Percentiles rank a stretch among this genome's conserved stretches.
Evolutionary conservation across 768 basidiomycete species (phyloP).

Genomic region (Myochromella boudieri): DNA sequence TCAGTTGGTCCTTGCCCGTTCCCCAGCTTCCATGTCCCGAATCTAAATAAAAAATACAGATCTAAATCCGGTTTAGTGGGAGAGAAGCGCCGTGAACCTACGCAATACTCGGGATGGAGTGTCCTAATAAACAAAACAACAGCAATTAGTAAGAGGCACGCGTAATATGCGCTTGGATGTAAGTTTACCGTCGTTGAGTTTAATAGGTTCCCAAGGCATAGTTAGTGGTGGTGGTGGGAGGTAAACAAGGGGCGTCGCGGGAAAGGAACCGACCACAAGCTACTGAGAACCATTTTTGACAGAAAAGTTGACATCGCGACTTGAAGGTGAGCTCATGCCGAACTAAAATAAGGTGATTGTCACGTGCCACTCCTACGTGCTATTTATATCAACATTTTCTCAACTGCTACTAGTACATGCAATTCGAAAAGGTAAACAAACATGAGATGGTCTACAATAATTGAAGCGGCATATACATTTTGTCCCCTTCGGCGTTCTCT

Average conservation of each 20-base stretch:
- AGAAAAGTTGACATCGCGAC: too few species aligned
- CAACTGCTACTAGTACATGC: too few species aligned
- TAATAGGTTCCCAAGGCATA: slow-evolving; percentile 65
- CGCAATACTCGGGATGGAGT: slow-evolving; percentile 50
- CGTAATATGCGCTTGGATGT: neutral
- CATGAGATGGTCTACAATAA: too few species aligned
- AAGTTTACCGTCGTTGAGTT: slow-evolving; percentile 56
- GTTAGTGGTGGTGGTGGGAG: slow-evolving; percentile 6
- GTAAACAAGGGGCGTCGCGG: too few species aligned
- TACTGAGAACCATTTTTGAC: too few species aligned
- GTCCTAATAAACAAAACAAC: slow-evolving; percentile 31
- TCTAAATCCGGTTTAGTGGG: neutral
- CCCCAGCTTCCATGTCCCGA: slow-evolving; percentile 67
- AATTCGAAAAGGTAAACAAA: too few species aligned
- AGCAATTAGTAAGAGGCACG: neutral
- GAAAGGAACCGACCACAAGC: too few species aligned
- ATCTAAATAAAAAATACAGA: slow-evolving; percentile 26
- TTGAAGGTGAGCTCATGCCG: too few species aligned
- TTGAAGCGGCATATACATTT: too few species aligned
- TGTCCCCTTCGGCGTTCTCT: too few species aligned
- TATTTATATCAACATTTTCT: too few species aligned
- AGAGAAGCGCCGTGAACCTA: slow-evolving; percentile 9
- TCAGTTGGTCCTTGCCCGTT: slow-evolving; percentile 51
- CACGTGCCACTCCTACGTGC: too few species aligned
- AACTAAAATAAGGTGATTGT: neutral